Evolutionary conservation across 805 yeast genomes (phyloP).

Genomic region (Ogataea kodamae): DNA sequence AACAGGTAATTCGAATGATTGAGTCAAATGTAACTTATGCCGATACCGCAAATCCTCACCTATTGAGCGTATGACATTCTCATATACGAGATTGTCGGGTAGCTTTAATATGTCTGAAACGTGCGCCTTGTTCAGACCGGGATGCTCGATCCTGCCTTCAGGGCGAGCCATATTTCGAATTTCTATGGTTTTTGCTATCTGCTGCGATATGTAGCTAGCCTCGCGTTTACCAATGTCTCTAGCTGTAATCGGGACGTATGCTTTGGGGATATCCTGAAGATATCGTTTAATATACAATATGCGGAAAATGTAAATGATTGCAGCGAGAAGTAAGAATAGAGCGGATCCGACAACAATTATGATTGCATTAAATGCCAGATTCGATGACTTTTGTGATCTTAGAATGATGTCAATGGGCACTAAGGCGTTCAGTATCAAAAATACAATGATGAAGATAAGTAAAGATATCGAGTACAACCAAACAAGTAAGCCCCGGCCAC

Average conservation of each 20-base stretch:
- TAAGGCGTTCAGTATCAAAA: conserved; percentile 61
- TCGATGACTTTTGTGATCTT: conserved; percentile 47
- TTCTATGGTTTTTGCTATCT: conserved; percentile 41
- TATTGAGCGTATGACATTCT: conserved; percentile 56
- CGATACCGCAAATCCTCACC: conserved; percentile 55
- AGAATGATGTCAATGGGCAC: conserved; percentile 78
- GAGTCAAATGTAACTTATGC: conserved; percentile 18
- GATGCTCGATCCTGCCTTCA: conserved; percentile 42
- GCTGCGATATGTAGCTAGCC: conserved; percentile 37
- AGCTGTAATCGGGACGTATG: conserved; percentile 64
- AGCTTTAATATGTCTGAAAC: conserved; percentile 4
- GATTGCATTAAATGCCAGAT: conserved; percentile 74
- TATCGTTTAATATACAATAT: conserved; percentile 54
- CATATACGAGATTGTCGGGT: conserved; percentile 38
- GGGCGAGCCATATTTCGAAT: conserved; percentile 42
- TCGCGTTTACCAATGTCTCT: conserved; percentile 55
- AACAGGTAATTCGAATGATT: conserved; percentile 19
- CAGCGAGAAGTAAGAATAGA: conserved; percentile 47
- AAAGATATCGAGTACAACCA: conserved; percentile 48
- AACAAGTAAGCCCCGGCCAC: conserved; percentile 21
- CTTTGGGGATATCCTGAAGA: conserved; percentile 73
- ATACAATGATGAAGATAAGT: conserved; percentile 37
- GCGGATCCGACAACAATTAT: conserved; percentile 74
- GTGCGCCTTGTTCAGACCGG: conserved; percentile 40
- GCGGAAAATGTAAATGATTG: conserved; percentile 55